Percentiles rank a stretch among this genome's conserved stretches.
These are phyloP conservation scores for Quillaja saponaria DNA, from an alignment of 306 rosid genomes.

Conservation along the genomic window DNA sequence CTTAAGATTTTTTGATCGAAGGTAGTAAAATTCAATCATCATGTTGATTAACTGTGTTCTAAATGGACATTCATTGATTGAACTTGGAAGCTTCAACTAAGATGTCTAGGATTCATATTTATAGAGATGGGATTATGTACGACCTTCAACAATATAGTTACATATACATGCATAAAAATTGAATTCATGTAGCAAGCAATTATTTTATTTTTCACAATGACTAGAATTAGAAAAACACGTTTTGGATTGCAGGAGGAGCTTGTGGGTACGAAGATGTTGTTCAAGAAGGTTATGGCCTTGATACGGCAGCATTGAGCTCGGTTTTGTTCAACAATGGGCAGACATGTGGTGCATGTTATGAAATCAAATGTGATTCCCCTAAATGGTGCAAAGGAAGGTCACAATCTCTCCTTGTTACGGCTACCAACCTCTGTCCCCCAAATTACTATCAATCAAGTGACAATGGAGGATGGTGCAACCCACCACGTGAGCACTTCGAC, in stretches of 20 bases:
- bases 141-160: too few relatives aligned
- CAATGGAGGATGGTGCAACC: constrained; percentile 93
- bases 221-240: neutral
- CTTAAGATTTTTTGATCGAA: too few relatives aligned
- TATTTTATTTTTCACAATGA: too few relatives aligned
- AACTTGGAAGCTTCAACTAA: too few relatives aligned
- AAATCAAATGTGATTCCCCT: constrained; percentile 52
- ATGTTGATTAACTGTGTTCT: neutral
- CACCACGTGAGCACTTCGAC: constrained; percentile 73
- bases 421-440: constrained; percentile 73
- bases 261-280: constrained; percentile 80
- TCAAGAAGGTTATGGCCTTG: constrained; percentile 66
- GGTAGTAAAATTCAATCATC: neutral
- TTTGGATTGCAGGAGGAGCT: constrained; percentile 58
- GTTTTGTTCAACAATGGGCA: constrained; percentile 59
- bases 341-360: constrained; percentile 74
- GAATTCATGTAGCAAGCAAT: too few relatives aligned
- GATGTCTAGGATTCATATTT: too few relatives aligned
- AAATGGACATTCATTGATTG: too few relatives aligned
- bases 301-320: constrained; percentile 66
- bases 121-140: too few relatives aligned
- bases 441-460: constrained; percentile 33
- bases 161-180: too few relatives aligned
- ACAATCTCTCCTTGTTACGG: constrained; percentile 55
- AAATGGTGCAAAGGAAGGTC: constrained; percentile 57